Evolutionary conservation across 2,329 filamentous ascomycete species (phyloP), one percentile per base, ranked within the genome.

Genomic region (Clathrospora elynae): DNA sequence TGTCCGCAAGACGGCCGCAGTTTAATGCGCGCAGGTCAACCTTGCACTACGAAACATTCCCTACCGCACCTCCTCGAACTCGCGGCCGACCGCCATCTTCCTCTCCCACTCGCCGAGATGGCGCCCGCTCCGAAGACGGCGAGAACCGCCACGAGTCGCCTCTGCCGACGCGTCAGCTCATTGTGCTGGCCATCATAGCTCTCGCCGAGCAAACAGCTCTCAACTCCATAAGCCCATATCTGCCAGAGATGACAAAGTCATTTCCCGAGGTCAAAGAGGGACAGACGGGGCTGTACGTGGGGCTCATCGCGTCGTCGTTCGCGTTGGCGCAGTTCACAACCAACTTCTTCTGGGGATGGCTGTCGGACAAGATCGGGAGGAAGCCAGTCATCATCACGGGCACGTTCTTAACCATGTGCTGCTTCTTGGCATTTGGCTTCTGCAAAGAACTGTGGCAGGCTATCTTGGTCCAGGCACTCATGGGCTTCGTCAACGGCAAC

Each of bases 401-500:
- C 3, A 96, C 93, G 0, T 75, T 88, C n/a, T 73, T 93, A 41
- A 87, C 95, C 16, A 86, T 88, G 53, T 75, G 78, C 9, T 95
- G 89, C 63, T 96, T 97, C 65, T 69, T 87, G 26, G 82, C 83
- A 1, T 99, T 99, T 68, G 93, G 92, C 3, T 90, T 97, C 61
- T 95, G 90, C 68, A 83, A 73, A 49, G 85, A 79, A 2, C 82
- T 96, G 48, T 89, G 85, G 82, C 91, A 97, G 68, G 85, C 95
- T 2, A 78, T 97, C 10, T 52, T 89, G 11, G 88, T 96, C 1
- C 93, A 99, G 66, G 82, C 87, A 2, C 74, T 91, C 51, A 96
- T 97, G 90, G 93, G 93, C 3, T 68, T 95, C 38, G 82, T 96
- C 36, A 99, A 97, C 68, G 93, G 93, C 37, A 99, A 99, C 61